Base-by-base conservation (phyloP, 148 eudicot species). In the Salicornia ramosissima region DNA sequence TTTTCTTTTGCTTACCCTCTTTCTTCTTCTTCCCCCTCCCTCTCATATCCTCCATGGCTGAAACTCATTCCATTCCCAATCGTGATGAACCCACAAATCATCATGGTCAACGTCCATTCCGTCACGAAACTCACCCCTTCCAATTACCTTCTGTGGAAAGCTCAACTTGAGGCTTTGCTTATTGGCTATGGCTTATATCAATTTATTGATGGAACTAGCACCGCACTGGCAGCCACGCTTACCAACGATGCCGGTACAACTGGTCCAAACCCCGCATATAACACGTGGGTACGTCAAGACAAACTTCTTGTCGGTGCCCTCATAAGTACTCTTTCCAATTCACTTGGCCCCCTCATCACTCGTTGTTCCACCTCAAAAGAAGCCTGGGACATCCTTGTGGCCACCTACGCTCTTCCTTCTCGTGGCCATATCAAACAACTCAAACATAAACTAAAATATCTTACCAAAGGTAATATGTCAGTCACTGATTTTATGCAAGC, bases 361-460 rank as follows among this genome's bases (percentile, higher is more conserved):
- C 5, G 14, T 15, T 2, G 24, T 5, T 7, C n/a, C 1, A 36
- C 66, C 7, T 1, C 49, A 0, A 36, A 63, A 4, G 49, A 21
- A 10, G 66, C 49, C 4, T 63, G 66, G 66, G 49, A 21, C 15
- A 31, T 24, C 47, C 47, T 63, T 21, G 29, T 8, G 0, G 5
- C 4, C 10, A 40, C 49, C 18, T 60, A 31, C 10, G 63, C 63
- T 2, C 19, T 34, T 1, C 24, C 65, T 5, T 33, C 65, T 34
- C 45, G 65, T 18, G 65, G 65, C 29, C 65, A 60, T 31, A 31
- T 60, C 25, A 60, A 60, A 33, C 65, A 60, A 60, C 65, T 60
- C 22, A 60, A 60, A 60, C 6, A 11, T 22, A 15, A 19, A 5
- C 65, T 60, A 1, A 11, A 31, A 10, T 25, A 33, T 28, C 3